phyloP scores from a whole-genome alignment of 306 rosid genomes.

The Urtica urens region DNA sequence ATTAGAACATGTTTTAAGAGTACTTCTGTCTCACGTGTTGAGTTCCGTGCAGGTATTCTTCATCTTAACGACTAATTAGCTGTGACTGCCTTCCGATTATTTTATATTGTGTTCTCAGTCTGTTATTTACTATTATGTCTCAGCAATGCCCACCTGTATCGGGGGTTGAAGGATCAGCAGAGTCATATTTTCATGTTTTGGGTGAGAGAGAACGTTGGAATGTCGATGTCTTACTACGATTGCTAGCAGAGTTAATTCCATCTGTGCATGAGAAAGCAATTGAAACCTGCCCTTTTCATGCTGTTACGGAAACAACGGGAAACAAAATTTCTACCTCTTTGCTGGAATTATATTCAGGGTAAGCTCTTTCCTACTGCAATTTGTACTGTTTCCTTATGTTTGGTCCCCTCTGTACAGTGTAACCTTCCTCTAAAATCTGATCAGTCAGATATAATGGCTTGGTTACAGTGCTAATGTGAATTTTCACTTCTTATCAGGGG shows the following conservation, averaged over 20 bases:
- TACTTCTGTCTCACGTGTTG: constrained; percentile 53
- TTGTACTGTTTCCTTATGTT: not conserved
- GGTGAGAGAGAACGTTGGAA: constrained; percentile 97
- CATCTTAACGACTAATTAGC: too few relatives aligned
- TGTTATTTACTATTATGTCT: constrained; percentile 14
- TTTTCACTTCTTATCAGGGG: constrained; percentile 48
- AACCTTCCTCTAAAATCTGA: constrained; percentile 1
- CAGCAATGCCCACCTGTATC: constrained; percentile 95
- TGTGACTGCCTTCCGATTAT: constrained; percentile 8
- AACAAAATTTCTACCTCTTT: constrained; percentile 44
- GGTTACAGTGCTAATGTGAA: constrained; percentile 17
- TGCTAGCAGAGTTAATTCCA: constrained; percentile 63
- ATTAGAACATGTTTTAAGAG: constrained; percentile 62
- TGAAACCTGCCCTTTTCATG: constrained; percentile 67
- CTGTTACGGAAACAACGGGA: constrained; percentile 41
- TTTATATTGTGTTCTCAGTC: constrained; percentile 1
- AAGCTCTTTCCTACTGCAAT: constrained; percentile 5
- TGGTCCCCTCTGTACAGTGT: constrained; percentile 9
- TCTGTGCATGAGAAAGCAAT: constrained; percentile 53
- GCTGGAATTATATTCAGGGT: constrained; percentile 84
- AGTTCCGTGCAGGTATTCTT: constrained; percentile 63
- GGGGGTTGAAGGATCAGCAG: constrained; percentile 93
- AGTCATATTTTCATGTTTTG: constrained; percentile 78
- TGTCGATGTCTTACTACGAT: constrained; percentile 65
- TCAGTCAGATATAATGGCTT: constrained; percentile 14